Base-by-base conservation (phyloP, 1,139 yeast species). In the Kodamaea suecica region DNA sequence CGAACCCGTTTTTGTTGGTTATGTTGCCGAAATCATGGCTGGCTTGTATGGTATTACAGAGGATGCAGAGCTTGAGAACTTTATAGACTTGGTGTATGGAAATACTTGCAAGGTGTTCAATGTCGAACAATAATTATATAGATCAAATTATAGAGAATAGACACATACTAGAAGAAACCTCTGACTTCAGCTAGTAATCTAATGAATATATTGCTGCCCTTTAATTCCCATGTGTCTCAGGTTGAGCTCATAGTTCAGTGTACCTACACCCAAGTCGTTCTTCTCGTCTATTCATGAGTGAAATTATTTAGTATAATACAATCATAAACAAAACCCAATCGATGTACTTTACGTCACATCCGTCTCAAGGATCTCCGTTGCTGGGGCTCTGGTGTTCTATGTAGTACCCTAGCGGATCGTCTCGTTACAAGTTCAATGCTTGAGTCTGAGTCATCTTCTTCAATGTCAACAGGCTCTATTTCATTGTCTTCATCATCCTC, bases 1-100 rank as follows among this genome's bases (percentile, higher is more conserved):
- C 56, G 98, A 92, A 58, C 98, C 98, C 0, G 88, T 94, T 33
- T 72, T 76, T 33, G 78, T 92, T 37, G 87, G 87, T 1, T 76
- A 78, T 33, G 92, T 90, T 1, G 97, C 95, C 0, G 76, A 81
- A 45, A 82, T 86, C 7, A 70, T 92, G 44, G 77, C 94, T 8
- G 71, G 71, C 16, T 57, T 90, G 33, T 47, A 53, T 28, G 55
- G 51, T 2, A 27, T 48, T n/a, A 38, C 37, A 8, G 70, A 72
- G 25, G 72, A 66, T 0, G 45, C 69, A 5, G 66, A 78, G 3
- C 63, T 81, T 7, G 69, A 74, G 33, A 59, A 63, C 4, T 70
- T 92, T 15, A 66, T 81, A 13, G 80, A 80, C 28, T 53, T 62
- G 5, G 81, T 86, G 14, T 90, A 82, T 71, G 50, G 65, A 14